These are phyloP conservation scores for Harringtonia aguacate DNA, from an alignment of 2,329 filamentous ascomycete species.

Conservation along the genomic window DNA sequence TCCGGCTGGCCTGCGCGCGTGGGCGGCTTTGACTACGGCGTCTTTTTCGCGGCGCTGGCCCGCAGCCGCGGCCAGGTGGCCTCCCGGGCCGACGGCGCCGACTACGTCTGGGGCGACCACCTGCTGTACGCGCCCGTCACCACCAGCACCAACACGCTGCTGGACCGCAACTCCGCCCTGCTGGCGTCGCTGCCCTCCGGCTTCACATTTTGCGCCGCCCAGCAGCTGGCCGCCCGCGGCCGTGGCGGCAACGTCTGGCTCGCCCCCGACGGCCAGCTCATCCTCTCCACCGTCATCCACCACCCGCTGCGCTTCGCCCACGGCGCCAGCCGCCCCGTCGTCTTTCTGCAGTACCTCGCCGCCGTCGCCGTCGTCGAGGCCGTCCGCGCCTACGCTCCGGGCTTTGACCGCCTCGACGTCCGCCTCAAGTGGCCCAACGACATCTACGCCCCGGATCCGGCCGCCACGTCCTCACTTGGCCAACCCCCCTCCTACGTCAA, in stretches of 20 bases:
- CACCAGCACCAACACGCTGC: conserved; percentile 85
- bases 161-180: conserved; percentile 80
- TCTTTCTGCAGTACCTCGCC: conserved; percentile 89
- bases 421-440: conserved; percentile 98
- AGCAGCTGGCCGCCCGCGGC: conserved; percentile 79
- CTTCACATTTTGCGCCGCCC: conserved; percentile 79
- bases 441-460: conserved; percentile 65
- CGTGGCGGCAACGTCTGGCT: conserved; percentile 93
- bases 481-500: conserved; percentile 55
- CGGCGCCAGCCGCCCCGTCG: conserved; percentile 44
- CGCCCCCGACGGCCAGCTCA: conserved; percentile 71
- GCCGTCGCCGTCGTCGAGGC: conserved; percentile 80
- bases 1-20: conserved; percentile 59
- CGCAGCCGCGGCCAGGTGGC: conserved; percentile 50
- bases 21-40: conserved; percentile 74
- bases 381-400: conserved; percentile 66
- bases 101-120: conserved; percentile 56
- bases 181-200: conserved; percentile 69
- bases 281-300: conserved; percentile 81
- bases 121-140: conserved; percentile 86
- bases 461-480: conserved; percentile 28
- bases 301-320: conserved; percentile 53
- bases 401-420: conserved; percentile 66
- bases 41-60: conserved; percentile 63
- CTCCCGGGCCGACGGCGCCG: conserved; percentile 20